Base-by-base conservation (phyloP, 306 rosid species). In the Boehmeria nivea region DNA sequence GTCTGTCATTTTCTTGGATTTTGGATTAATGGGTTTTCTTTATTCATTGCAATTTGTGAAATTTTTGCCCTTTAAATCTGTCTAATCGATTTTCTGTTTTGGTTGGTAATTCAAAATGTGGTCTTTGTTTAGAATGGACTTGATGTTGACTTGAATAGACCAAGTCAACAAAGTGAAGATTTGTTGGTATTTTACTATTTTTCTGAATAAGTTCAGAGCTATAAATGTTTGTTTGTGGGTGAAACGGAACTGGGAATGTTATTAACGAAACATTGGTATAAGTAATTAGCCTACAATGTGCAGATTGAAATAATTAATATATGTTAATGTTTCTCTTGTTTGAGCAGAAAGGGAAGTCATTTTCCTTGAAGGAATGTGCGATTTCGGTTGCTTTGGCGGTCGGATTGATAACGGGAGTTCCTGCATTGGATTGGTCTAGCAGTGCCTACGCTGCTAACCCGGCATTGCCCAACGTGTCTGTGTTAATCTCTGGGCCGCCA, bases 401-500 rank as follows among this genome's bases (percentile, higher is more conserved):
- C 40, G 93, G 93, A 40, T 75, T 91, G 53, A 42, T 91, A 15
- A 80, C 89, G 2, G 98, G 96, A 81, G 89, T 72, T 80, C 96
- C 98, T 59, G 45, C 85, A 36, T 66, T 82, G 47, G 89, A 72
- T 9, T 61, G 31, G 50, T 68, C 77, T 25, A 64, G 45, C 46
- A 60, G 73, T 76, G 97, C 93, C 50, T 42, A 66, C 38, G 96
- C 85, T 10, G 83, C 87, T 72, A 71, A 43, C 65, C 87, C 85
- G 1, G 85, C 49, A 54, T 58, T 91, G 63, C 70, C 96, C 34
- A 93, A 87, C 52, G 59, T 87, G 45, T 70, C 96, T 24, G 96
- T 91, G 36, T 69, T 91, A 74, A 87, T 91, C 51, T 84, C 98
- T 2, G 98, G 98, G 43, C 96, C 98, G 3, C 98, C 98, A 3